Conservation (phyloP, 164 flowering plant genomes). For the Chimonanthus praecox region DNA sequence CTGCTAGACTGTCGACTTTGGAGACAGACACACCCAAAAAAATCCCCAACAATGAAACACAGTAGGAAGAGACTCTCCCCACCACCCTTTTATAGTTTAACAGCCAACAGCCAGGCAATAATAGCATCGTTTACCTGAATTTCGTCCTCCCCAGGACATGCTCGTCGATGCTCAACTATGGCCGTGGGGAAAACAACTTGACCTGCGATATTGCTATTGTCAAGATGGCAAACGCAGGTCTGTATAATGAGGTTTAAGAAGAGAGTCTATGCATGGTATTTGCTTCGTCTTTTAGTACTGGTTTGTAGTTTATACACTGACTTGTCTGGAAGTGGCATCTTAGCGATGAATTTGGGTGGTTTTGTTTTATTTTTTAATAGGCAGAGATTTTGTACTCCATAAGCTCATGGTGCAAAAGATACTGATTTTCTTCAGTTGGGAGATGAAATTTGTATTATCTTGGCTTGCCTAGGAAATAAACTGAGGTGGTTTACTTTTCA, state of each 20-base stretch:
- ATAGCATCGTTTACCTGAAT: not conserved
- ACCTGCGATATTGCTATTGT: not conserved
- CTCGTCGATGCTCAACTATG: not conserved
- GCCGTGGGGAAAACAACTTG: not conserved
- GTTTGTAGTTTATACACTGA: not conserved
- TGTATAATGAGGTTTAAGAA: not conserved
- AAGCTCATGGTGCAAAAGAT: not conserved
- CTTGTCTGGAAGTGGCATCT: constrained; percentile 5
- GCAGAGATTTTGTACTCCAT: constrained; percentile 1
- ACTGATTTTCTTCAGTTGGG: not conserved
- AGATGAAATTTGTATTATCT: not conserved
- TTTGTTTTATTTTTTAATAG: not conserved
- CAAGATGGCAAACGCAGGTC: not conserved
- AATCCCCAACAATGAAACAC: not conserved
- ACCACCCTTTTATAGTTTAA: not conserved
- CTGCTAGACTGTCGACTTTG: constrained; percentile 35
- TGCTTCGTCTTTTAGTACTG: not conserved
- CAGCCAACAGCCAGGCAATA: constrained; percentile 4
- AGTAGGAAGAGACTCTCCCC: constrained; percentile 1
- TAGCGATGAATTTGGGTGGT: constrained; percentile 20
- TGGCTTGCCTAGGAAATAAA: too few relatives aligned
- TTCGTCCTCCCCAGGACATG: too few relatives aligned
- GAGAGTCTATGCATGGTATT: not conserved
- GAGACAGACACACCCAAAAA: not conserved
- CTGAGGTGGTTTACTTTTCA: too few relatives aligned